Evolutionary conservation across 73 alveolate species (phyloP).

Genomic region (Stentor coeruleus): DNA sequence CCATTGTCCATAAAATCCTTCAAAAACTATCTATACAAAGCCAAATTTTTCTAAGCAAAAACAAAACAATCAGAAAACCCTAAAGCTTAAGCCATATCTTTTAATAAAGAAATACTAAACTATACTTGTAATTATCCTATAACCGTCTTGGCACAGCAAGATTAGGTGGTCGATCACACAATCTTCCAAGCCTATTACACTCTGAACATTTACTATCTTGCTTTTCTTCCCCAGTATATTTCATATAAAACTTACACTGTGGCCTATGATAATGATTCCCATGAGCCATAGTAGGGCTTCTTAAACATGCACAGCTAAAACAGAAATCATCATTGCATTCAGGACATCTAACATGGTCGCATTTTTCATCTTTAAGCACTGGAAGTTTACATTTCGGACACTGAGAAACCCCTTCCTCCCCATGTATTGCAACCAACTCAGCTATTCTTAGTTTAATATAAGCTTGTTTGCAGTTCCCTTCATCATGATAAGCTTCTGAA

Average conservation of each 20-base stretch:
- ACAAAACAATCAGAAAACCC: too few relatives aligned
- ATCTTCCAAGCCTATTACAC: background rate
- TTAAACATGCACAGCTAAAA: constrained; percentile 37
- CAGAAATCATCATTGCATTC: constrained; percentile 36
- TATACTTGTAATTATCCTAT: too few relatives aligned
- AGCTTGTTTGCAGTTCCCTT: too few relatives aligned
- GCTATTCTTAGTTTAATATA: too few relatives aligned
- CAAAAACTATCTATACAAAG: too few relatives aligned
- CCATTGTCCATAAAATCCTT: too few relatives aligned
- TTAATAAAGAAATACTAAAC: too few relatives aligned
- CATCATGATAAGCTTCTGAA: background rate
- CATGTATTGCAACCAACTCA: too few relatives aligned
- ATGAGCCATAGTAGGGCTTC: constrained; percentile 39
- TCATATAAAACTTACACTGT: constrained; percentile 7
- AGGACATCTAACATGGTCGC: constrained; percentile 37
- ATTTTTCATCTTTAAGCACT: constrained; percentile 35
- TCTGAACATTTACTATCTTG: constrained; percentile 19
- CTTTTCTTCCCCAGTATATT: constrained; percentile 14
- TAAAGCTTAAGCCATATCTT: too few relatives aligned
- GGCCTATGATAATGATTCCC: constrained; percentile 50
- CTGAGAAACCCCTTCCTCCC: too few relatives aligned
- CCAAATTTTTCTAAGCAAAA: too few relatives aligned
- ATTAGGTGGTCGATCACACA: background rate
- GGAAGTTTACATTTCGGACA: constrained; percentile 7
- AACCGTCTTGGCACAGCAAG: background rate